Evolutionary conservation across 1,284 basidiomycete genomes (phyloP), one percentile per base, ranked within the genome.

Genomic region (Boletus semigastroideus): DNA sequence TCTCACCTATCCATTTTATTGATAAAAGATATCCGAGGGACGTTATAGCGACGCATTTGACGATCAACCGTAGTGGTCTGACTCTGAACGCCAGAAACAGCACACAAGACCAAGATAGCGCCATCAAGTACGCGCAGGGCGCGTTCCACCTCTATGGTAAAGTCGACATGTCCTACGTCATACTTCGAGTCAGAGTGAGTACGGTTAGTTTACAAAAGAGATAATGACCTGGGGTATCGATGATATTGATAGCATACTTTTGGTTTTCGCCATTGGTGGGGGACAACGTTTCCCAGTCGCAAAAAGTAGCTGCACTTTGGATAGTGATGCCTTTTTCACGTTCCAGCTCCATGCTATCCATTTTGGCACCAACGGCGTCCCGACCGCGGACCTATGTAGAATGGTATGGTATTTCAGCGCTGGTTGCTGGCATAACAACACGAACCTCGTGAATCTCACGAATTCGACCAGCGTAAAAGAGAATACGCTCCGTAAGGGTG

Each of bases 311-410:
- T 5, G 97, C 96, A 64, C 91, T 94, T 74, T 99, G 96, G 60
- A 99, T 99, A 28, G 97, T 99, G 66, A 99, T 99, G 44, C 96
- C 97, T 75, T 99, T 99, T 74, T 99, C 97, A 45, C 96, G 80
- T 72, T 99, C 97, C 9, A 99, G 79, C 63, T 99, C 97, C 96
- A 99, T 99, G 65, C 89, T 92, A 74, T 99, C 96, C 97, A 99
- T 99, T 78, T 99, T 99, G 22, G 96, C 97, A 46, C 96, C 97
- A 22, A 99, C 94, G 46, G 88, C 87, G 71, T 99, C 96, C 50
- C 90, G 82, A 38, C 97, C 97, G 61, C 97, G 82, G 58, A 92
- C 88, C 88, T 90, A 33, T 17, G 39, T 28, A 27, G 19, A 22
- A 25, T 3, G 36, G 12, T 19, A 9, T 3, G 19, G 5, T 37